phyloP scores from a whole-genome alignment of 129 eudicot genomes.

The Solidago caesia region DNA sequence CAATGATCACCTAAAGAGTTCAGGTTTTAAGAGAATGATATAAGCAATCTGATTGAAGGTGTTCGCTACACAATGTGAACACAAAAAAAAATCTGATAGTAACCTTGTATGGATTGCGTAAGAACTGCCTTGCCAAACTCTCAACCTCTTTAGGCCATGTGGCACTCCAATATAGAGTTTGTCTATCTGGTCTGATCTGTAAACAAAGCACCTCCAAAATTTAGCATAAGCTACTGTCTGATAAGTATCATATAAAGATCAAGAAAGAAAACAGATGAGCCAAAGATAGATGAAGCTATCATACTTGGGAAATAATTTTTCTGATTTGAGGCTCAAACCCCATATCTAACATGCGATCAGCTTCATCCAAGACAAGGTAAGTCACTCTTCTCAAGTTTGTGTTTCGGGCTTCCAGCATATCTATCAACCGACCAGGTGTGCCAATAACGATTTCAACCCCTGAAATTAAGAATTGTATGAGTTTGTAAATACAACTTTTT shows the following conservation, averaged over 20 bases:
- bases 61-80: neutral
- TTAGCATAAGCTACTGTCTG: neutral
- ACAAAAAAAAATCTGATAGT: neutral
- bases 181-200: conserved; percentile 99
- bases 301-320: conserved; percentile 80
- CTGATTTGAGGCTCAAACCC: conserved; percentile 99
- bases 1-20: conserved; percentile 67
- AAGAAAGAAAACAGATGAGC: neutral
- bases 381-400: conserved; percentile 95
- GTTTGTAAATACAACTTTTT: conserved; percentile 6
- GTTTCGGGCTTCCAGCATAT: conserved; percentile 88
- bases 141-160: conserved; percentile 99
- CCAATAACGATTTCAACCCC: conserved; percentile 96
- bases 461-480: conserved; percentile 30
- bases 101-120: conserved; percentile 91
- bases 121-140: conserved; percentile 84
- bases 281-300: conserved; percentile 1
- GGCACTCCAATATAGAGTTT: conserved; percentile 97
- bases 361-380: conserved; percentile 96
- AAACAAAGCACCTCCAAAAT: conserved; percentile 17
- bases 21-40: neutral
- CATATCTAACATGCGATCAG: conserved; percentile 99
- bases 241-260: neutral
- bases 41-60: conserved; percentile 1
- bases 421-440: conserved; percentile 96